phyloP scores from a whole-genome alignment of 129 eudicot species.

The Lactuca saligna region DNA sequence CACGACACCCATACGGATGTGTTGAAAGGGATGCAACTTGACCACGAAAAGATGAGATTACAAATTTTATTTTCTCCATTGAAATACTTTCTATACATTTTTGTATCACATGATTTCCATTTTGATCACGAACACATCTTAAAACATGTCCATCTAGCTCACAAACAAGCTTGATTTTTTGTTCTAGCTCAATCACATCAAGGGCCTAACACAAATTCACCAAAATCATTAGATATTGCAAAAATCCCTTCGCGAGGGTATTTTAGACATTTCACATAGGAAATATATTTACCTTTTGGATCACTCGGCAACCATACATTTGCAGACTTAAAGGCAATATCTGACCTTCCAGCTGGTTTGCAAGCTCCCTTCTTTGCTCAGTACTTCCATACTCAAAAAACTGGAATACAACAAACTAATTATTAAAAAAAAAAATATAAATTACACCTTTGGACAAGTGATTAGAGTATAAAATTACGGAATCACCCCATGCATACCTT shows the following conservation, averaged over 20 bases:
- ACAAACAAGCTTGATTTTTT: conserved; percentile 54
- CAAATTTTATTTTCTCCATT: conserved; percentile 47
- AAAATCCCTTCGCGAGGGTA: neutral
- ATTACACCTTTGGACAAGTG: neutral
- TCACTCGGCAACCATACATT: conserved; percentile 96
- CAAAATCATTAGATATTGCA: conserved; percentile 5
- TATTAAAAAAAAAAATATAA: neutral
- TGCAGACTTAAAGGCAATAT: conserved; percentile 75
- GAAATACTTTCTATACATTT: conserved; percentile 85
- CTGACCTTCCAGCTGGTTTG: conserved; percentile 58
- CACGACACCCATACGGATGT: conserved; percentile 96
- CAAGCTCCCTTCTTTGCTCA: conserved; percentile 69
- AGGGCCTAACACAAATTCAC: conserved; percentile 53
- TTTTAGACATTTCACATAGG: conserved; percentile 1
- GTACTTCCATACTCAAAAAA: conserved; percentile 80
- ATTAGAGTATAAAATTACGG: conserved; percentile 6
- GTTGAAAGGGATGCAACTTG: conserved; percentile 79
- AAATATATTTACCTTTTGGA: conserved; percentile 63
- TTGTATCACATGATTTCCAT: conserved; percentile 87
- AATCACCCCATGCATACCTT: conserved; percentile 44
- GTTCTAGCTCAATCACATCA: conserved; percentile 78
- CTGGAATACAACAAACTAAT: conserved; percentile 38
- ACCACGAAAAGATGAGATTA: conserved; percentile 70
- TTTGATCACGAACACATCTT: conserved; percentile 86
- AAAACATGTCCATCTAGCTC: conserved; percentile 90